These are phyloP conservation scores for Colletotrichum sp. DNA, from an alignment of 2,329 filamentous ascomycete genomes.

Conservation along the genomic window DNA sequence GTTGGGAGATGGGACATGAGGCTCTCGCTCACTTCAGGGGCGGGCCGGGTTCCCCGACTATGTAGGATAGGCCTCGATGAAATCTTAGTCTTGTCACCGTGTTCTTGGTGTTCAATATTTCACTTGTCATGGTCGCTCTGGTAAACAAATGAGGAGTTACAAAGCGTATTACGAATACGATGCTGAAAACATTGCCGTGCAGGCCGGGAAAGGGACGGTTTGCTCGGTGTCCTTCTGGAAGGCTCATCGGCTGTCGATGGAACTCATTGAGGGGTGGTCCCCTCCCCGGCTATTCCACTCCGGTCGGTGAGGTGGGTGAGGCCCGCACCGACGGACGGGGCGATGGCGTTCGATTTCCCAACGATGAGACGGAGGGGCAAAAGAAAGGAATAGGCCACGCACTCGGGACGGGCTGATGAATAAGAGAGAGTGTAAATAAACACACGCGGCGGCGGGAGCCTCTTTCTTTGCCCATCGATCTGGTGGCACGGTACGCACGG, in stretches of 20 bases:
- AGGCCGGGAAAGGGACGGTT: background rate
- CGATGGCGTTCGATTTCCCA: background rate
- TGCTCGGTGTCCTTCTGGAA: background rate
- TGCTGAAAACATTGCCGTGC: no score
- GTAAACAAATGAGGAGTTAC: background rate
- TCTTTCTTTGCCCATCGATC: background rate
- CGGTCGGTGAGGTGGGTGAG: background rate
- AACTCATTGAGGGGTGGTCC: background rate
- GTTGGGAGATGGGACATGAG: background rate
- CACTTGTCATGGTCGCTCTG: background rate
- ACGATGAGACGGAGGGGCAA: background rate
- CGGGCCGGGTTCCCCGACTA: background rate
- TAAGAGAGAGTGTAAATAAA: background rate
- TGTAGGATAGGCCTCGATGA: background rate
- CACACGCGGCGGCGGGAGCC: background rate
- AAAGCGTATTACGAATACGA: background rate
- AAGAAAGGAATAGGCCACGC: background rate
- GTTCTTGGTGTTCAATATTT: background rate
- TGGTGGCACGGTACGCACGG: background rate
- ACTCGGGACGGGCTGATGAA: background rate
- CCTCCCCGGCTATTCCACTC: background rate
- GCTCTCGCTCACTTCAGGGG: background rate
- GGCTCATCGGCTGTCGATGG: background rate
- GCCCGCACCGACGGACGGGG: conserved; percentile 6
- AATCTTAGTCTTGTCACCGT: background rate